Evolutionary conservation across 768 basidiomycete genomes (phyloP), one percentile per base, ranked within the genome.

Genomic region (Suillus tomentosus): DNA sequence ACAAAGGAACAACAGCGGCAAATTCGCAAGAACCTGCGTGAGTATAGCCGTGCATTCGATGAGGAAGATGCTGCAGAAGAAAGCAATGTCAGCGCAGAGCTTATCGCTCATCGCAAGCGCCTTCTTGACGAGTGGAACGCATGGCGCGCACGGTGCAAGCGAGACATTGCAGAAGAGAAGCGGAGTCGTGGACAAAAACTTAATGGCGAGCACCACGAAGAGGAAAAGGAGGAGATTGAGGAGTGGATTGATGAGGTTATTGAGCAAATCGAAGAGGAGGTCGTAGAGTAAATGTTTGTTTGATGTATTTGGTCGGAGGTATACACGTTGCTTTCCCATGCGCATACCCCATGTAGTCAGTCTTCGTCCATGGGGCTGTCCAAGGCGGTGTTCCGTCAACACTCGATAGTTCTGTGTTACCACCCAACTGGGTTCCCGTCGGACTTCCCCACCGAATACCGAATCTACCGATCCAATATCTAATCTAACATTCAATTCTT

Each of bases 61-160:
- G 96, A 99, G 78, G 95, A 97, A 71, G 97, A 99, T 75, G 94
- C 95, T 31, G 88, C 92, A 22, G 95, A 98, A 74, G 95, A 96
- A 79, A 94, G 90, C 76, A 92, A 91, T 70, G 93, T 96, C 69
- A 95, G 91, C 68, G 95, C 95, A 5, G 97, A 99, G 78, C 85
- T 97, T 31, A 85, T 96, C 68, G 94, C 94, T 19, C 88, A 88
- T 67, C 85, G 97, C 65, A 92, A 93, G 76, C 85, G 97, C 55
- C 84, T 98, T 61, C 91, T 99, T 69, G 94, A 97, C 72, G 97
- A 99, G 79, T 99, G 97, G 97, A 97, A 99, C 78, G 94, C 96
- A 50, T 99, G 97, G 97, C 87, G 96, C 60, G 70, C 81, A 27
- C 83, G 86, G 67, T 88, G 89, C 68, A 87, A 84, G 74, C 85